These are phyloP conservation scores for Termitomyces sp. DNA, from an alignment of 768 basidiomycete genomes.

Conservation along the genomic window DNA sequence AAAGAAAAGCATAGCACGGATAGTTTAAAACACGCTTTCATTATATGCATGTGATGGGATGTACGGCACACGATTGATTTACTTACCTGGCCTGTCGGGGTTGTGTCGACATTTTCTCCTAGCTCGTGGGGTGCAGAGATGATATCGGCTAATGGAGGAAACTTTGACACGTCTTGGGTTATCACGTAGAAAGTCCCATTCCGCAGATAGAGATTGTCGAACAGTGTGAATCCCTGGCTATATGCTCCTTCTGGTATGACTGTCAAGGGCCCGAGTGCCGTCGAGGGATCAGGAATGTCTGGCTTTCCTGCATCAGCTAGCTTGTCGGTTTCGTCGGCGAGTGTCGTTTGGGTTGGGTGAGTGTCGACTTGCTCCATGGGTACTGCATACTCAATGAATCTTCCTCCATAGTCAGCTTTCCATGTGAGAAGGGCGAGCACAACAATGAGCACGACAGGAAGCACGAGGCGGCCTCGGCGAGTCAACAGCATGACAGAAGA, in stretches of 20 bases:
- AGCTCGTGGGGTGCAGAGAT: conserved; percentile 22
- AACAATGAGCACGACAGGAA: conserved; percentile 1
- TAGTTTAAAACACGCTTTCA: conserved; percentile 9
- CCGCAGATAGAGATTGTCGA: conserved; percentile 68
- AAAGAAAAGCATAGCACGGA: background rate
- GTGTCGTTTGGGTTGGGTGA: background rate
- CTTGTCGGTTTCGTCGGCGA: background rate
- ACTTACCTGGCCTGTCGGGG: conserved; percentile 28
- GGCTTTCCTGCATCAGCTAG: background rate
- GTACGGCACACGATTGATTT: background rate
- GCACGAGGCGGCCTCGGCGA: conserved; percentile 6
- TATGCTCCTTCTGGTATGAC: conserved; percentile 31
- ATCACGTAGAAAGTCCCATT: conserved; percentile 71
- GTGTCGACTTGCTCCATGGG: background rate
- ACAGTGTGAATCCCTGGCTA: conserved; percentile 69
- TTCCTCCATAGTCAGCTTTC: conserved; percentile 6
- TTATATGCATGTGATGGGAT: background rate
- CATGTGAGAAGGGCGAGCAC: background rate
- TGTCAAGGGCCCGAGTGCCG: conserved; percentile 14
- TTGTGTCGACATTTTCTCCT: conserved; percentile 15
- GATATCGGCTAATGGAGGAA: conserved; percentile 43
- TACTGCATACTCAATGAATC: background rate
- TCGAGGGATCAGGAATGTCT: background rate
- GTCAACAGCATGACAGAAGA: background rate
- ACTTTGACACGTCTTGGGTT: conserved; percentile 30